These are phyloP conservation scores for Pseudoperonospora humuli DNA, from an alignment of 352 stramenopile species.

Conservation along the genomic window DNA sequence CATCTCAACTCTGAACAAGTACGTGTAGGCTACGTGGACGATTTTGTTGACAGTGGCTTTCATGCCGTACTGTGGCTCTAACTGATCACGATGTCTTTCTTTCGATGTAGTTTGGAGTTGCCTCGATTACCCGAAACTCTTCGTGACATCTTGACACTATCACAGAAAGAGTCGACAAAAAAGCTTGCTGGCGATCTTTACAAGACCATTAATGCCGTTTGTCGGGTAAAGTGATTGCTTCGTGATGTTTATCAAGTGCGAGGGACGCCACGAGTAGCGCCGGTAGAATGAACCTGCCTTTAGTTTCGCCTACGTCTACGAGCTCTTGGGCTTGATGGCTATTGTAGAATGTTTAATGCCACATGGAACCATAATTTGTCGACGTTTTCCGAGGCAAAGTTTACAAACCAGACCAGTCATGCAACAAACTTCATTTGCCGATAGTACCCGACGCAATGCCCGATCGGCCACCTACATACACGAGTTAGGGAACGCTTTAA, in stretches of 20 bases:
- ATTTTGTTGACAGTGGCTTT: neutral
- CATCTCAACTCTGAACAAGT: slow-evolving; percentile 35
- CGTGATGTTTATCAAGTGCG: too few species aligned
- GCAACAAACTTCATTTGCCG: neutral
- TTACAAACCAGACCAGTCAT: neutral
- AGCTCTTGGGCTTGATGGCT: slow-evolving; percentile 12
- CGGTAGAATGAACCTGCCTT: too few species aligned
- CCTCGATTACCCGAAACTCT: slow-evolving; percentile 53
- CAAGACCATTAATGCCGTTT: slow-evolving; percentile 45
- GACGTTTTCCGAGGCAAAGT: neutral
- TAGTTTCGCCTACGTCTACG: too few species aligned
- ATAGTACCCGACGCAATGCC: neutral
- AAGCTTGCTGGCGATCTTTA: slow-evolving; percentile 63
- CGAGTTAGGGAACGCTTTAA: slow-evolving; percentile 31
- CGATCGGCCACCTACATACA: slow-evolving; percentile 12
- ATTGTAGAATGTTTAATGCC: slow-evolving; percentile 30
- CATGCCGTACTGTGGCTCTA: neutral
- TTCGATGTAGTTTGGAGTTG: slow-evolving; percentile 37
- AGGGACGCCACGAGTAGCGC: too few species aligned
- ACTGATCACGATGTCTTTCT: slow-evolving; percentile 1
- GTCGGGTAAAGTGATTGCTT: slow-evolving; percentile 26
- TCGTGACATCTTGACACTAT: slow-evolving; percentile 41
- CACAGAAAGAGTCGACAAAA: slow-evolving; percentile 62
- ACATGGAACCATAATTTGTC: slow-evolving; percentile 16
- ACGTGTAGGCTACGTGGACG: slow-evolving; percentile 7